Evolutionary conservation across 805 yeast genomes (phyloP).

Genomic region (Nakazawaea wyomingensis): DNA sequence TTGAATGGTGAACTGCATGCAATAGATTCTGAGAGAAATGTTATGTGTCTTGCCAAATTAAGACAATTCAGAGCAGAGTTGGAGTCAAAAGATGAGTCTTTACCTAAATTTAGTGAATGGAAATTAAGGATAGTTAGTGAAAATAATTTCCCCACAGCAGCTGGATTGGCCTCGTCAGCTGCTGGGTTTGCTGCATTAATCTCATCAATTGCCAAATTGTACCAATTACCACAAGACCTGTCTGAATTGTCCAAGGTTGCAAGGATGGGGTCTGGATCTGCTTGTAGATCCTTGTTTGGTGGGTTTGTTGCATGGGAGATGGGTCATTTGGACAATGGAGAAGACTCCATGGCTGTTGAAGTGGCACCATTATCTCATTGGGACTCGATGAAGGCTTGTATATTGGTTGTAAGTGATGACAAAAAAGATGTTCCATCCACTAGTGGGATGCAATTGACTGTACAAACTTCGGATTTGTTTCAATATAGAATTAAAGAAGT

Average conservation of each 20-base stretch:
- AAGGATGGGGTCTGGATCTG: conserved; percentile 97
- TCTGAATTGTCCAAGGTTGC: conserved; percentile 91
- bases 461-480: conserved; percentile 81
- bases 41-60: conserved; percentile 72
- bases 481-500: conserved; percentile 70
- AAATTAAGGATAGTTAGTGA: conserved; percentile 80
- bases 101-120: conserved; percentile 61
- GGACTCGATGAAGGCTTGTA: conserved; percentile 90
- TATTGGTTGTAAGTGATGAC: conserved; percentile 86
- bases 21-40: conserved; percentile 54
- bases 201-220: conserved; percentile 79
- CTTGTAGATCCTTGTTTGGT: conserved; percentile 94
- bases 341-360: conserved; percentile 91
- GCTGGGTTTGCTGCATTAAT: conserved; percentile 98
- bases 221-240: conserved; percentile 75
- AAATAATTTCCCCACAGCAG: conserved; percentile 98
- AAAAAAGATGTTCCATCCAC: conserved; percentile 95
- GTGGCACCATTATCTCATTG: conserved; percentile 81
- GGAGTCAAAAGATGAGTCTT: conserved; percentile 47
- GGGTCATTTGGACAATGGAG: conserved; percentile 76
- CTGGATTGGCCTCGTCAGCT: conserved; percentile 96
- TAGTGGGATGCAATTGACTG: conserved; percentile 95
- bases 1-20: conserved; percentile 83
- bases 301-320: conserved; percentile 99
- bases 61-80: conserved; percentile 58